Evolutionary conservation across 2,329 filamentous ascomycete genomes (phyloP).

Genomic region (Calonectria montana): DNA sequence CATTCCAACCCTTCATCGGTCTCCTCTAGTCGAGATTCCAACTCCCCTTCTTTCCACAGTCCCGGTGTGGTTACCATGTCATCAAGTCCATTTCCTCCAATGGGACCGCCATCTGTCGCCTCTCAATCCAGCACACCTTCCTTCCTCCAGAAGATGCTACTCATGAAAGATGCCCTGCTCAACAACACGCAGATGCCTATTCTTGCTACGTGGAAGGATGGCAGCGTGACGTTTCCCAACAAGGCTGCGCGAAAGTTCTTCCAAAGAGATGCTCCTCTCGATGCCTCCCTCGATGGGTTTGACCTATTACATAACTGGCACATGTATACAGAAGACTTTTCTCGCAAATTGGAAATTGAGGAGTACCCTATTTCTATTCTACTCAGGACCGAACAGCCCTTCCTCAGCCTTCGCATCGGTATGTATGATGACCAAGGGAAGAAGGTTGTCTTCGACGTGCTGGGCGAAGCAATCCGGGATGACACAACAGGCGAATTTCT

Average conservation of each 20-base stretch:
- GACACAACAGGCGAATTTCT: conserved; percentile 77
- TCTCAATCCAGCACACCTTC: conserved; percentile 70
- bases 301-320: conserved; percentile 71
- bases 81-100: conserved; percentile 72
- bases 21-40: conserved; percentile 60
- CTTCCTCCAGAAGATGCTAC: conserved; percentile 76
- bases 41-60: conserved; percentile 59
- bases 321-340: conserved; percentile 76
- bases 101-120: conserved; percentile 71
- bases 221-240: conserved; percentile 79
- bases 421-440: conserved; percentile 66
- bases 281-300: conserved; percentile 57
- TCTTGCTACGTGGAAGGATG: conserved; percentile 84
- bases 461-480: conserved; percentile 76
- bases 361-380: conserved; percentile 77
- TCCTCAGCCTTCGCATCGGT: conserved; percentile 70
- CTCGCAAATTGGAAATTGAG: conserved; percentile 62
- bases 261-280: conserved; percentile 53
- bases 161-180: conserved; percentile 82
- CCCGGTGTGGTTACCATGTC: conserved; percentile 66
- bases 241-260: conserved; percentile 70
- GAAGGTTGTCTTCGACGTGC: conserved; percentile 70
- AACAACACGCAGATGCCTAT: conserved; percentile 81
- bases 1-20: conserved; percentile 60
- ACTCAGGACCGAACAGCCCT: conserved; percentile 69